phyloP scores from a whole-genome alignment of 331 rosid genomes.

The Cydonia oblonga region DNA sequence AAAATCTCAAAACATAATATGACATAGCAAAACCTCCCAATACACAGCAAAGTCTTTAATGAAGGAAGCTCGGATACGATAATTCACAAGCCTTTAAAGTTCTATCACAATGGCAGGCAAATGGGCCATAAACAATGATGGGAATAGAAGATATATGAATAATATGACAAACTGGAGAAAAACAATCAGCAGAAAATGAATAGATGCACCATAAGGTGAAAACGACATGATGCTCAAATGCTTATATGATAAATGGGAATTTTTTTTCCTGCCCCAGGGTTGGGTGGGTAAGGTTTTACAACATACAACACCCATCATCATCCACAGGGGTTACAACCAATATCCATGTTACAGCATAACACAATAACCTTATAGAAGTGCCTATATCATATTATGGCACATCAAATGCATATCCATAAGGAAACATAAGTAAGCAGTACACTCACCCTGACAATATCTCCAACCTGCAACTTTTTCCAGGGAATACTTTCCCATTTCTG shows the following conservation, averaged over 20 bases:
- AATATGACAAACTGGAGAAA: not conserved
- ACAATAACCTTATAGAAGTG: not conserved
- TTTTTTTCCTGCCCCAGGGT: not conserved
- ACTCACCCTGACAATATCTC: constrained; percentile 77
- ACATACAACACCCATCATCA: not conserved
- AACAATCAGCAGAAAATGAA: not conserved
- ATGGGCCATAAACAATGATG: not conserved
- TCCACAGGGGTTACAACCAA: not conserved
- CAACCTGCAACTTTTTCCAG: constrained; percentile 90
- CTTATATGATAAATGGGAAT: not conserved
- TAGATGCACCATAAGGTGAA: not conserved
- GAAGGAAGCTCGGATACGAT: not conserved
- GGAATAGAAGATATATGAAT: not conserved
- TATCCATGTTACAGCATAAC: not conserved
- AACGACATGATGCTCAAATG: not conserved
- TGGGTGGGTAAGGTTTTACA: not conserved
- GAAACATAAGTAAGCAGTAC: not conserved
- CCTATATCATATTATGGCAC: not conserved
- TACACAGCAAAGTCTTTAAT: not conserved
- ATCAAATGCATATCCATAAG: not conserved
- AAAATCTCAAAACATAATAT: not conserved
- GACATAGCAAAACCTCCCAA: not conserved
- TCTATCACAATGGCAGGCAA: no score
- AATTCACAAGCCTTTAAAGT: not conserved
- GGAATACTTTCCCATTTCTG: constrained; percentile 71